Base-by-base conservation (phyloP, 176 grass and related monocot species). In the Oryza punctata region DNA sequence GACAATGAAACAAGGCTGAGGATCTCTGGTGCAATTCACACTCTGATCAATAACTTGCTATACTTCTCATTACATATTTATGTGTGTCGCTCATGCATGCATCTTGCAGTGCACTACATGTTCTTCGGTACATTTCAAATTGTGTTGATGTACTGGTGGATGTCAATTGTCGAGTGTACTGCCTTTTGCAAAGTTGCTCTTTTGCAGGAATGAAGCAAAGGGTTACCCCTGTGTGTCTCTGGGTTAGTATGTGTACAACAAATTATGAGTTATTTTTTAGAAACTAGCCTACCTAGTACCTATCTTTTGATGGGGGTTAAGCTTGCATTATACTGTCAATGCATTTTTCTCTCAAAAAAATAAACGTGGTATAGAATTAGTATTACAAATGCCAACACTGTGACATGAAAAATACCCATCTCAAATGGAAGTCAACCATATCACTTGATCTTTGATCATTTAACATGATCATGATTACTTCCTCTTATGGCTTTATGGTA, bases 361-460 rank as follows among this genome's bases (percentile, higher is more conserved):
- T 18, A 21, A 57, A 57, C 3, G n/a, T 8, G 29, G 37, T 27
- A 14, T 61, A 61, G 19, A 5, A 15, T 61, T 63, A 63, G 64
- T 41, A 63, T n/a, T 59, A 83, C 79, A 81, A 13, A 72, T 66
- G 57, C 28, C 46, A 86, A 46, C 83, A 25, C 19, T 59, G 54
- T 72, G 71, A 38, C 67, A 86, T 19, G 15, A 73, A 28, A 68
- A 72, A 38, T 18, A 66, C 15, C 32, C 32, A 10, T 79, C 60
- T 68, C 64, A 68, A 38, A 50, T 63, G 12, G 68, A 83, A 86
- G 21, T 50, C 23, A 59, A 79, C 79, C 68, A 78, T 79, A 68
- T 79, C 84, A 79, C n/a, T 73, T 78, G 84, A 86, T 68, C 79
- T 86, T 90, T 49, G 63, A 78, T 73, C 78, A 64, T 78, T 78